A percentile compares a stretch with the other conserved stretches of the same genome.
Conservation (phyloP, 192 early-diverging fungal genomes). For the Coemansia guatemalensis region DNA sequence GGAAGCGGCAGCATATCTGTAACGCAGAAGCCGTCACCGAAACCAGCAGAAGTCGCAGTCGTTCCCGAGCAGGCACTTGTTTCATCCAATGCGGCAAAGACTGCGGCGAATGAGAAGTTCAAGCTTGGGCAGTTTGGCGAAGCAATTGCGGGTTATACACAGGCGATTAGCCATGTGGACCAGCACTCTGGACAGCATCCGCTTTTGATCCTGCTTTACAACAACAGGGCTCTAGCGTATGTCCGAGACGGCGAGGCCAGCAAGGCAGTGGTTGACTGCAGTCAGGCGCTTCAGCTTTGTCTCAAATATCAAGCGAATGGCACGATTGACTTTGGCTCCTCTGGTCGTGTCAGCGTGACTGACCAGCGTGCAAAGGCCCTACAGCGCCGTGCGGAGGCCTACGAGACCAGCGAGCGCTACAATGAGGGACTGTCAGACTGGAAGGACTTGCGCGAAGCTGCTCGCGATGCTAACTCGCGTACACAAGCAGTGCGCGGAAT, state of each 20-base stretch:
- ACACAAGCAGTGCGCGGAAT: constrained; percentile 56
- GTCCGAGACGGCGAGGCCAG: constrained; percentile 84
- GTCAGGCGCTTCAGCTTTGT: constrained; percentile 40
- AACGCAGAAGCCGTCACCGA: neutral
- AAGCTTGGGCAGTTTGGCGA: constrained; percentile 89
- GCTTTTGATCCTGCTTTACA: constrained; percentile 64
- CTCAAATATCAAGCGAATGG: constrained; percentile 34
- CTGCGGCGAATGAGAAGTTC: constrained; percentile 77
- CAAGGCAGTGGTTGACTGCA: constrained; percentile 71
- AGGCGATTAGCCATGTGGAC: constrained; percentile 62
- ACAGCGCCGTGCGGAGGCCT: constrained; percentile 74
- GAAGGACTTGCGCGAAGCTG: constrained; percentile 43
- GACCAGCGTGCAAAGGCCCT: constrained; percentile 76
- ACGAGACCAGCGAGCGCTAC: constrained; percentile 83
- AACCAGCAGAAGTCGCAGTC: constrained; percentile 16
- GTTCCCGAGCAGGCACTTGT: constrained; percentile 19
- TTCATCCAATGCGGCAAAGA: constrained; percentile 43
- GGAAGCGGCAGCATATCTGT: constrained; percentile 2
- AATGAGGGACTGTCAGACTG: constrained; percentile 64
- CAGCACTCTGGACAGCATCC: constrained; percentile 58
- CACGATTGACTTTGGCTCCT: constrained; percentile 17
- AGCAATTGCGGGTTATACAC: constrained; percentile 70
- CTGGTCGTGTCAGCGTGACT: constrained; percentile 29
- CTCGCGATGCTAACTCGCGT: constrained; percentile 25
- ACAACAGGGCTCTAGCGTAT: constrained; percentile 81